These are phyloP conservation scores for Nothophoma quercina DNA, from an alignment of 2,329 filamentous ascomycete species.

Conservation along the genomic window DNA sequence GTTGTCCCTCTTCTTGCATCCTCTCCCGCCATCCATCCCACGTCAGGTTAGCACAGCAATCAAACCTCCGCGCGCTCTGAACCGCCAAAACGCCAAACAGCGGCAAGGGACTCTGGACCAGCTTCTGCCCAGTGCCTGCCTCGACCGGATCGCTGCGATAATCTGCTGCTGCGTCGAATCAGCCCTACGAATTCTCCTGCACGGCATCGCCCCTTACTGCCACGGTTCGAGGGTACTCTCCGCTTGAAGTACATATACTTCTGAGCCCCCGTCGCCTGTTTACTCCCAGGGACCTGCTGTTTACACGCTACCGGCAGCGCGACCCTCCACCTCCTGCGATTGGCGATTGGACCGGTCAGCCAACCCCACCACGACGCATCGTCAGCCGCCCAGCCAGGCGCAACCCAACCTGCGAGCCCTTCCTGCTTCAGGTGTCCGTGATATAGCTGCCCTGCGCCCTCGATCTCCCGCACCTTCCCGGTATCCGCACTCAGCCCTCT, in stretches of 20 bases:
- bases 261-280: background rate
- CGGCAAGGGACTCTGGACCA: constrained; percentile 17
- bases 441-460: constrained; percentile 29
- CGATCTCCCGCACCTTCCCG: constrained; percentile 29
- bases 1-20: constrained; percentile 15
- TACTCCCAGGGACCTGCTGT: constrained; percentile 10
- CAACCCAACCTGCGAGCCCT: constrained; percentile 17
- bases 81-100: constrained; percentile 7
- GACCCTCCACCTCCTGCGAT: background rate
- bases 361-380: constrained; percentile 18
- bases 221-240: background rate
- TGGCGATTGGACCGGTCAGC: constrained; percentile 18
- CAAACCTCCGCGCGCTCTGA: constrained; percentile 12
- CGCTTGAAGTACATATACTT: background rate
- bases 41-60: constrained; percentile 17
- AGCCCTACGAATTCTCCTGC: constrained; percentile 20
- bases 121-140: constrained; percentile 24
- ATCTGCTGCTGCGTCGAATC: constrained; percentile 35
- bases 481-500: constrained; percentile 48
- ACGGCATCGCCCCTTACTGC: constrained; percentile 20
- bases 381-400: constrained; percentile 21
- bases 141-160: constrained; percentile 29
- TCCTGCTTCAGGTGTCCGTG: constrained; percentile 18
- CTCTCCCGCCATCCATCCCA: constrained; percentile 15
- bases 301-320: constrained; percentile 9